Conservation (phyloP, 164 flowering plant genomes). For the Echeveria elegans region DNA sequence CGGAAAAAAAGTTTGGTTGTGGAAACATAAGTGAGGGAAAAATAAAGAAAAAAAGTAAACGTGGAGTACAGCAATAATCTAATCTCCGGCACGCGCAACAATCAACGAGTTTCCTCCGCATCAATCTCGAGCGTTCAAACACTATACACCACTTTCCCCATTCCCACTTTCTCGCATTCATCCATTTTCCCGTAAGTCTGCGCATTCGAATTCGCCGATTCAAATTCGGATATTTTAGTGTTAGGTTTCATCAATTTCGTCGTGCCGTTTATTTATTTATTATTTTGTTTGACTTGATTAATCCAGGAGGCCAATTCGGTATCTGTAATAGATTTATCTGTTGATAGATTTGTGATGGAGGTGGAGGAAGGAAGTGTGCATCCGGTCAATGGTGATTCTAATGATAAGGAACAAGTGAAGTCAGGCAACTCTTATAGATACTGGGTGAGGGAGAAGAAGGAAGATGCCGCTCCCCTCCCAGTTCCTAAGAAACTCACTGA, state of each 20-base stretch:
- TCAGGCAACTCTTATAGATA: slow-evolving; percentile 49
- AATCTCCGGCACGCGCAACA: too few relatives aligned
- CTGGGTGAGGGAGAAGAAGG: slow-evolving; percentile 62
- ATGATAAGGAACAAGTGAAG: not conserved
- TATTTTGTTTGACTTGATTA: too few relatives aligned
- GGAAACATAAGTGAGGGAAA: too few relatives aligned
- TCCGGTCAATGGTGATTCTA: not conserved
- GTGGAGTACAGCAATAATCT: too few relatives aligned
- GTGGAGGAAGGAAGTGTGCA: not conserved
- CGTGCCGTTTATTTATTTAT: not conserved
- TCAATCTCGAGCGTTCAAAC: not conserved
- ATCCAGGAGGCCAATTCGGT: too few relatives aligned
- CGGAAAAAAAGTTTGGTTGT: too few relatives aligned
- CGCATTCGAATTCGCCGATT: not conserved
- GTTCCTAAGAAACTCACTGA: slow-evolving; percentile 55
- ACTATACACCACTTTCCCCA: not conserved
- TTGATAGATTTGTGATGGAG: not conserved
- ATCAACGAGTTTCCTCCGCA: not conserved
- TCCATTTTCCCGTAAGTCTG: not conserved
- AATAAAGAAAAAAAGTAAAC: too few relatives aligned
- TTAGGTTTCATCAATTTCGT: not conserved
- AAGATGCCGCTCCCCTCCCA: slow-evolving; percentile 73
- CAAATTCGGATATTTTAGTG: not conserved
- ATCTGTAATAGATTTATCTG: not conserved
- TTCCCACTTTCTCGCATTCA: not conserved